Evolutionary conservation across 768 basidiomycete species (phyloP), one percentile per base, ranked within the genome.

Genomic region (Sarcomyxa edulis): DNA sequence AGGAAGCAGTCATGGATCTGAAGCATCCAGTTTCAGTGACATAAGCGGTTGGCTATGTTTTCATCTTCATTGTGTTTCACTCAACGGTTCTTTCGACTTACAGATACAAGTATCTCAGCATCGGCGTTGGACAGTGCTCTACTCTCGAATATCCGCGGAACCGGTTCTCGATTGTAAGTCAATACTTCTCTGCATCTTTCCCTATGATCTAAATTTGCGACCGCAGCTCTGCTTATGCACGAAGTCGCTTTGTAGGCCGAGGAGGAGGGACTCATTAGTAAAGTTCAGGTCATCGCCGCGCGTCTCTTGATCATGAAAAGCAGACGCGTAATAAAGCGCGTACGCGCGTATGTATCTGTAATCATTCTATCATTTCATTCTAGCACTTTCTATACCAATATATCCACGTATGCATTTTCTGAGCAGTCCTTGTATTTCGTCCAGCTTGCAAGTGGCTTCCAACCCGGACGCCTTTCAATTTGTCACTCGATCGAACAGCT

Each of bases 21-120:
- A 81, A 29, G 76, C 86, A 0, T 89, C 87, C 5, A 75, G 89
- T 56, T 89, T 91, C 50, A 91, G 88, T 51, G 89, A 92, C 52
- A 52, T 91, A 30, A 92, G 89, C 50, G 88, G 89, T 88, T 50
- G 51, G 75, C 60, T 20, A 15, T 11, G n/a, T 36, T 11, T 8
- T 9, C 8, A 27, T 31, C 22, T 39, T 45, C 20, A 37, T 8
- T 15, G 25, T 12, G 36, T 22, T 7, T 14, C 20, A 7, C 19
- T 40, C 14, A 37, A 24, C 27, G 35, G 34, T 11, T n/a, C n/a
- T n/a, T n/a, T 29, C 40, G 22, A 23, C 11, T 10, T 34, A 1
- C 46, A 85, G 84, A 87, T 48, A 72, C 77, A 8, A 86, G 84
- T 54, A 56, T 91, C 26, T 88, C 86, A 12, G 76, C 76, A 6